Base-by-base conservation (phyloP, 1,284 basidiomycete genomes). In the Laetiporus sulphureus region DNA sequence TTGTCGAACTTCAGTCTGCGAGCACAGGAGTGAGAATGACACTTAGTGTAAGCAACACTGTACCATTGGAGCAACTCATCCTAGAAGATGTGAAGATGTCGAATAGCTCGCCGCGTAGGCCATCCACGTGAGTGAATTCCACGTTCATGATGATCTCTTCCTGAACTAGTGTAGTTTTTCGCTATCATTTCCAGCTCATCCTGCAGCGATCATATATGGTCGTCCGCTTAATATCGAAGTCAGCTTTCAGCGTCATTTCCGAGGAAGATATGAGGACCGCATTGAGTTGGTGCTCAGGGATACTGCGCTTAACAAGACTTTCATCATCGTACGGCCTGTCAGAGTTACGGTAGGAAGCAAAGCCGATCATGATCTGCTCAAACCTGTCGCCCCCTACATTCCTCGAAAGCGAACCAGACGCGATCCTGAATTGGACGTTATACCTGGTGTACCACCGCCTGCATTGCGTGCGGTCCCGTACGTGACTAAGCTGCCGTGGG, bases 331-430 rank as follows among this genome's bases (percentile, higher is more conserved):
- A 0, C 62, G 68, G 0, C 23, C 39, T 1, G 30, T 69, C 1
- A 50, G 48, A 3, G 65, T 57, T 3, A 54, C 62, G 2, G 61
- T 69, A 3, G 67, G 67, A 1, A 62, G 55, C 38, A 46, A 53
- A 38, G 72, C 57, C 0, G 75, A 77, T 41, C 69, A 78, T 43
- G 68, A 76, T n/a, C 46, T 58, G 0, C 58, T 83, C 16, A 63
- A 64, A 36, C 73, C 80, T 0, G 60, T 43, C 4, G 59, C 68
- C 0, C 78, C 80, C 0, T 83, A 77, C 51, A 60, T 69, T 8
- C 75, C 77, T 3, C 67, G 68, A 1, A 55, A 62, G 11, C 66
- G 67, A 1, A 60, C 60, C 0, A 46, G 48, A 0, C 60, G 73
- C 19, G 63, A 67, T 16, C 58, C 61, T 0, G 73, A 72, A 36